Conservation (phyloP, 129 eudicot genomes). For the Tagetes patula region DNA sequence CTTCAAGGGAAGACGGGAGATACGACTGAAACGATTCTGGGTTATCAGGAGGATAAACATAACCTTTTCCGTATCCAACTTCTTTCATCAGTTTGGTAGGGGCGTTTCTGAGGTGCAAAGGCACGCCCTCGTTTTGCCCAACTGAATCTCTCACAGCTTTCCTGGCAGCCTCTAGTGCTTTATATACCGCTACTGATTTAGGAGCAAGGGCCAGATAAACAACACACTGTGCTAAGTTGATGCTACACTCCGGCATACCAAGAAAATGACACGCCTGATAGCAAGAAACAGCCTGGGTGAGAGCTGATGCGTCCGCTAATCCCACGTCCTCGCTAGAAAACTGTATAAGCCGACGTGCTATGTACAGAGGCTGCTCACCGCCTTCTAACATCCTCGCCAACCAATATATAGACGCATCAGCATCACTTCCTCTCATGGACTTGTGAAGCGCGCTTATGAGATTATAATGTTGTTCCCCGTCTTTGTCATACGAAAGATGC, state of each 20-base stretch:
- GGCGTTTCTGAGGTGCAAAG: constrained; percentile 84
- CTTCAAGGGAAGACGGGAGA: constrained; percentile 66
- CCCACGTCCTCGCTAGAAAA: constrained; percentile 93
- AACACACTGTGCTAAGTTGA: constrained; percentile 81
- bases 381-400: constrained; percentile 90
- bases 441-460: constrained; percentile 82
- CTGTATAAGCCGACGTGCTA: constrained; percentile 77
- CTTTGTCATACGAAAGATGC: constrained; percentile 75
- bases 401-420: constrained; percentile 88
- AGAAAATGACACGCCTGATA: constrained; percentile 87
- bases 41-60: constrained; percentile 78
- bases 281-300: constrained; percentile 84
- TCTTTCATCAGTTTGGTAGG: constrained; percentile 91
- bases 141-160: constrained; percentile 67
- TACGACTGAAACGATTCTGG: constrained; percentile 52
- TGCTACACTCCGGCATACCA: constrained; percentile 90
- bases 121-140: constrained; percentile 90
- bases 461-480: constrained; percentile 87
- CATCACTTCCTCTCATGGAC: constrained; percentile 93
- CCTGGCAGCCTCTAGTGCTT: constrained; percentile 61
- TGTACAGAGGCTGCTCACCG: constrained; percentile 86
- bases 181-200: constrained; percentile 72
- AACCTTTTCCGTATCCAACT: constrained; percentile 74
- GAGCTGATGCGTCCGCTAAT: constrained; percentile 72
- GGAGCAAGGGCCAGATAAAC: constrained; percentile 90